A percentile compares a stretch with the other conserved stretches of the same genome.
Evolutionary conservation across 2,329 filamentous ascomycete genomes (phyloP).

Genomic region (Leptographium procerum): DNA sequence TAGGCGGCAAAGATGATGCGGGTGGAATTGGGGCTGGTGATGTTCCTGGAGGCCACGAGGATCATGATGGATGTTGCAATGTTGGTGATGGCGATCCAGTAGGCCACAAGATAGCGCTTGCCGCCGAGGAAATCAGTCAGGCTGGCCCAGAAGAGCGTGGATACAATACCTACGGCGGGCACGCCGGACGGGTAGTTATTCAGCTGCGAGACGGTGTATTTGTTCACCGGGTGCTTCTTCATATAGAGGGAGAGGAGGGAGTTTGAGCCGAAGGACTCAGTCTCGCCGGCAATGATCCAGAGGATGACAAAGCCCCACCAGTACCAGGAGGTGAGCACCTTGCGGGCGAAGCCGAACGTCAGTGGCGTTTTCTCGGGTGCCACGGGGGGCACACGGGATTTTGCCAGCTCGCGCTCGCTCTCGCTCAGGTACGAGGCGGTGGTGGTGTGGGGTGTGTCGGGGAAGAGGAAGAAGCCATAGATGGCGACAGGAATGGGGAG

Average conservation of each 20-base stretch:
- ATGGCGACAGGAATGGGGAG: slow-evolving; percentile 45
- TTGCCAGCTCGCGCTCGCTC: slow-evolving; percentile 23
- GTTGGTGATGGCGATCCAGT: slow-evolving; percentile 56
- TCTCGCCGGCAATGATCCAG: slow-evolving; percentile 61
- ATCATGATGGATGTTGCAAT: slow-evolving; percentile 52
- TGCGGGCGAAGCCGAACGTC: slow-evolving; percentile 35
- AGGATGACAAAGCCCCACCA: slow-evolving; percentile 56
- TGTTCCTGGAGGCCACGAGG: slow-evolving; percentile 20
- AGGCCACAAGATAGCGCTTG: slow-evolving; percentile 53
- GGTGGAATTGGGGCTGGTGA: slow-evolving; percentile 27
- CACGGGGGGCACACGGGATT: slow-evolving; percentile 24
- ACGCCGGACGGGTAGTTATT: slow-evolving; percentile 49
- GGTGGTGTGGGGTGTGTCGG: slow-evolving; percentile 38
- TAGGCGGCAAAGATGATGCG: slow-evolving; percentile 51
- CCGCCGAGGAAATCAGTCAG: slow-evolving; percentile 54
- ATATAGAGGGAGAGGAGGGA: slow-evolving; percentile 40
- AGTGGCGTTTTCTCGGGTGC: slow-evolving; percentile 17
- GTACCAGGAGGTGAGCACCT: slow-evolving; percentile 47
- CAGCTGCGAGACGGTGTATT: slow-evolving; percentile 35
- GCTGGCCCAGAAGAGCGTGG: slow-evolving; percentile 58
- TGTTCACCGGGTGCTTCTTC: slow-evolving; percentile 31
- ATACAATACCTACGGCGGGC: slow-evolving; percentile 43
- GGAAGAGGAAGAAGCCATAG: slow-evolving; percentile 42
- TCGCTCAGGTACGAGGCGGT: slow-evolving; percentile 35
- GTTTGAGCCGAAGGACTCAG: slow-evolving; percentile 59